Evolutionary conservation across 2,329 filamentous ascomycete genomes (phyloP), one percentile per base, ranked within the genome.

Genomic region (Pseudocercospora macadamiae): DNA sequence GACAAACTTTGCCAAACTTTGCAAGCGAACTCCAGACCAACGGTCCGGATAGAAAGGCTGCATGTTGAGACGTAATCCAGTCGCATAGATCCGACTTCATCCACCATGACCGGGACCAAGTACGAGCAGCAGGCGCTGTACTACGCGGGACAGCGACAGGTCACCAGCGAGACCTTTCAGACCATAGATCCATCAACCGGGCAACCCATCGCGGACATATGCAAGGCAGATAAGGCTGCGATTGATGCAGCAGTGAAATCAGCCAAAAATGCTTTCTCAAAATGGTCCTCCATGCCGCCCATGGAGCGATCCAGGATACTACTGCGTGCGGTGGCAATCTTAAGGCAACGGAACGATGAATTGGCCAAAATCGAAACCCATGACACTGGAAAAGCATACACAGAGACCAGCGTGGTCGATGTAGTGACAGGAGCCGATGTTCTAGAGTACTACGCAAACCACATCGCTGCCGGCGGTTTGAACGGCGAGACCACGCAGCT

Each of bases 311-410:
- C 90, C 1, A 86, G 89, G 57, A 88, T 96, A 66, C 85, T 96
- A 8, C 88, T 91, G 26, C 86, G 85, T 71, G 91, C 91, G 2
- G 91, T 89, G 16, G 77, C 84, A 47, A 76, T 96, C 12, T 81
- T 96, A 10, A 88, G 91, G 47, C 77, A 85, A 64, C 85, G 87
- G 64, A 96, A 96, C 74, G 89, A 96, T 70, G 86, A 87, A 57
- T 87, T 96, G 39, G 91, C 91, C 51, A 82, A 82, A 57, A 80
- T 91, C 56, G 91, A 96, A 77, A 96, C 91, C 1, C 81, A 88
- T 69, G 91, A 96, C 74, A 96, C 91, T 0, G 91, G 92, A 71
- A 96, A 96, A 75, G 86, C 91, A 6, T 93, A 84, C 75, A 89
- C 88, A 3, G 91, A 96, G 76, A 96, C 92, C 2, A 90, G 88